Base-by-base conservation (phyloP, 2,329 filamentous ascomycete genomes). In the Pseudogymnoascus sp. region DNA sequence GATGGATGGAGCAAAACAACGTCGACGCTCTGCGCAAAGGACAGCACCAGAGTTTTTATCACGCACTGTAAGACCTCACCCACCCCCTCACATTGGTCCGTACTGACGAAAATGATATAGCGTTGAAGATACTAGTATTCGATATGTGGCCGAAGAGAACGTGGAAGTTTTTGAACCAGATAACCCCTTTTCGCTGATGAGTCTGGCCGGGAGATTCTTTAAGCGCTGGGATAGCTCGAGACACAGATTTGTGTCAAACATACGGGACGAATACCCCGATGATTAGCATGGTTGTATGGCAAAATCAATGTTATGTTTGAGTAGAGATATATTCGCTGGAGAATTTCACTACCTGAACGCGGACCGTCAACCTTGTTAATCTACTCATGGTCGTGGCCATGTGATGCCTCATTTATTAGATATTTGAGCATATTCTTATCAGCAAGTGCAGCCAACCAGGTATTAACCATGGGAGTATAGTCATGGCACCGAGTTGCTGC, bases 71-170 rank as follows among this genome's bases (percentile, higher is more conserved):
- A 80, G 91, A 20, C 41, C 57, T 50, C 22, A 41, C 59, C 35
- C 37, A 61, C 36, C 58, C 62, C 22, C 41, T 50, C 20, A 6
- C 11, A 57, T 39, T 58, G 59, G 62, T 39, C 59, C 18, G 22
- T 54, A 47, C 62, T 72, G 58, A 69, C 65, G 61, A 20, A 66
- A 61, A 71, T 72, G 63, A 69, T 69, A 58, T 64, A 88, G 86
- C 60, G 84, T 84, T 62, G 81, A 84, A 62, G 87, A 92, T 67
- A 85, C 84, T 59, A 86, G 81, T 59, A 81, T 87, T 59, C 82
- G 89, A 43, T 90, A 92, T 69, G 86, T 92, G 3, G 87, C 90
- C 0, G 86, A 95, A 70, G 87, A 92, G 68, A 96, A 92, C 67
- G 88, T 97, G 61, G 76, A 86, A 62, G 74, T 86, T n/a, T 75